Conservation (phyloP, 441 rosid genomes). For the Pelargonium cotyledonis region DNA sequence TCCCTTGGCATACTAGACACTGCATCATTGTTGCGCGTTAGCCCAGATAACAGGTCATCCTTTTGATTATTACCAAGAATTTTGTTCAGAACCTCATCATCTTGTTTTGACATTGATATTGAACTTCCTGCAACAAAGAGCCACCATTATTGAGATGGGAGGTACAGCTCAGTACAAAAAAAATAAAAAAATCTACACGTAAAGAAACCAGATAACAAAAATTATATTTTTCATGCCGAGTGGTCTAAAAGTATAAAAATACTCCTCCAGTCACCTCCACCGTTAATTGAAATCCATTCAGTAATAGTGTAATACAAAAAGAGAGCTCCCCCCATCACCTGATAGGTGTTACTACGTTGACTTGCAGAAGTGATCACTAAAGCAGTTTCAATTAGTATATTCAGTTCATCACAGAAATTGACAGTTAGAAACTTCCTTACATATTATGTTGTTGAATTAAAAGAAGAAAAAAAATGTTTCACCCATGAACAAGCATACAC, state of each 20-base stretch:
- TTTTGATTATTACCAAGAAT: slow-evolving; percentile 51
- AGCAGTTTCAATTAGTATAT: neutral
- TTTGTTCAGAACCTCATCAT: slow-evolving; percentile 61
- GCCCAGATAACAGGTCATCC: slow-evolving; percentile 42
- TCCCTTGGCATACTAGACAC: slow-evolving; percentile 29
- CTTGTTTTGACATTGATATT: slow-evolving; percentile 34
- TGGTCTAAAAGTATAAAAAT: neutral
- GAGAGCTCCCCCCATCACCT: neutral
- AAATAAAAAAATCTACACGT: neutral
- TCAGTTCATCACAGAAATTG: neutral
- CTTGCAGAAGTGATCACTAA: neutral
- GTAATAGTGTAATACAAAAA: neutral
- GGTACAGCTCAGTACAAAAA: slow-evolving; percentile 2
- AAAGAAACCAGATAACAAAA: neutral
- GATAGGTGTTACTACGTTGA: neutral
- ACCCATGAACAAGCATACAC: neutral
- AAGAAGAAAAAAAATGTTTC: neutral
- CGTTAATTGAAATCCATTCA: neutral
- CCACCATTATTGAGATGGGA: slow-evolving; percentile 12
- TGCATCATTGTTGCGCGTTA: slow-evolving; percentile 27
- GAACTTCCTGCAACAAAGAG: slow-evolving; percentile 45
- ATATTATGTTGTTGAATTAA: neutral
- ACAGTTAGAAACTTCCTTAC: neutral
- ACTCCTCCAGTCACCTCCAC: neutral
- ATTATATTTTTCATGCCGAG: neutral